Evolutionary conservation across 192 early-diverging fungal species (phyloP), one percentile per base, ranked within the genome.

Genomic region (Entrophospora sp.): DNA sequence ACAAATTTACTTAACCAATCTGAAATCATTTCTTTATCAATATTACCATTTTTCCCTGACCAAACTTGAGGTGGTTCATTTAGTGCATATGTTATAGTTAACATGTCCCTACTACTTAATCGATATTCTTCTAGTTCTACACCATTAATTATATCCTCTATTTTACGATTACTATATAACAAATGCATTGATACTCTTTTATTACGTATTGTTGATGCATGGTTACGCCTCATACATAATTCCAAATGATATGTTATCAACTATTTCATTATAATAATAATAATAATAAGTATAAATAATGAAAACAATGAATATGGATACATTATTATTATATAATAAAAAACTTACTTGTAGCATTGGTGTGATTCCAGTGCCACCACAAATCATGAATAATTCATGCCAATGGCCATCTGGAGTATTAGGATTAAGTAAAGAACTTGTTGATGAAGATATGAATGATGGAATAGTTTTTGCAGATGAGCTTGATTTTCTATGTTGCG

Each of bases 321-420:
- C 6, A 1, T 24, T 0, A 38, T 42, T 25, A 42, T 6, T 30
- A n/a, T n/a, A n/a, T n/a, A n/a, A 6, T 22, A 32, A 32, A 9
- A 8, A 31, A 45, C 42, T 60, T 38, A 60, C 45, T 30, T 68
- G 66, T 27, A 68, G 22, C 43, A 59, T 59, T 5, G 66, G 66
- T 14, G 66, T 60, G 20, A 68, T 14, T 5, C 66, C 66, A 18
- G 66, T 68, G 8, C 66, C 66, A 27, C 66, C 66, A 30, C 42
- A 46, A 45, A 68, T 14, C 66, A 68, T 68, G 32, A 68, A 56
- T 12, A 68, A 59, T 35, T 27, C 18, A 48, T 68, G 44, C 66
- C 66, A 68, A 22, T 57, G 46, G 10, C 42, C 56, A 44, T 68
- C 66, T n/a, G 18, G 12, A 16, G n/a, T 16, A 20, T 16, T 4